phyloP scores from a whole-genome alignment of 2,329 filamentous ascomycete genomes.

The Colletotrichum musae region DNA sequence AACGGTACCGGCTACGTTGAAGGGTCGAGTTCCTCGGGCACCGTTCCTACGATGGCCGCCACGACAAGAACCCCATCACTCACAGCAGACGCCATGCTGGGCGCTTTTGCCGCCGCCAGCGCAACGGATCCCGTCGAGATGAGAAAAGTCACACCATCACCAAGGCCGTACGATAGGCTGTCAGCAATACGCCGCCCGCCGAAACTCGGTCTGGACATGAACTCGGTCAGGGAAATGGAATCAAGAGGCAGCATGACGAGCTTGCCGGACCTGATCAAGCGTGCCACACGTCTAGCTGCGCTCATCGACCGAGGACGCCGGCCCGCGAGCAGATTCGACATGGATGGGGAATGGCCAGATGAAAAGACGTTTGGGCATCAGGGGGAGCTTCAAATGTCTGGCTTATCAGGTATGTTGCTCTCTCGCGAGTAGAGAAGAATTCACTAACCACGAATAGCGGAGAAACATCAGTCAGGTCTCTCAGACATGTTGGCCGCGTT shows the following conservation, averaged over 20 bases:
- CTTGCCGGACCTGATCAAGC: conserved; percentile 88
- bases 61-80: conserved; percentile 46
- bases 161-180: conserved; percentile 59
- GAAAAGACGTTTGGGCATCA: conserved; percentile 57
- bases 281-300: conserved; percentile 87
- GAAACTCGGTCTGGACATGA: conserved; percentile 76
- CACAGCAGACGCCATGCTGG: conserved; percentile 64
- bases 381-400: conserved; percentile 56
- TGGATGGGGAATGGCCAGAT: conserved; percentile 64
- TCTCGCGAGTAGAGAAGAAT: background rate
- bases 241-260: conserved; percentile 91
- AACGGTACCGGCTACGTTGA: conserved; percentile 64
- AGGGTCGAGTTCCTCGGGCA: conserved; percentile 61
- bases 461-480: conserved; percentile 66
- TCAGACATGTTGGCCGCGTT: conserved; percentile 78
- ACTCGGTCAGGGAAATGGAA: conserved; percentile 85
- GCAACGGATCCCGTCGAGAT: conserved; percentile 57
- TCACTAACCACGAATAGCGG: conserved; percentile 50
- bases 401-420: conserved; percentile 49
- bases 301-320: conserved; percentile 87
- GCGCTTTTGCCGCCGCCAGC: conserved; percentile 65
- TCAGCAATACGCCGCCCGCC: conserved; percentile 77
- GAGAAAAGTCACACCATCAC: conserved; percentile 45
- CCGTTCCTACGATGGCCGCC: conserved; percentile 51
- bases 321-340: conserved; percentile 71